Conservation (phyloP, 495 filamentous ascomycete genomes). For the Penicillium coffeae region DNA sequence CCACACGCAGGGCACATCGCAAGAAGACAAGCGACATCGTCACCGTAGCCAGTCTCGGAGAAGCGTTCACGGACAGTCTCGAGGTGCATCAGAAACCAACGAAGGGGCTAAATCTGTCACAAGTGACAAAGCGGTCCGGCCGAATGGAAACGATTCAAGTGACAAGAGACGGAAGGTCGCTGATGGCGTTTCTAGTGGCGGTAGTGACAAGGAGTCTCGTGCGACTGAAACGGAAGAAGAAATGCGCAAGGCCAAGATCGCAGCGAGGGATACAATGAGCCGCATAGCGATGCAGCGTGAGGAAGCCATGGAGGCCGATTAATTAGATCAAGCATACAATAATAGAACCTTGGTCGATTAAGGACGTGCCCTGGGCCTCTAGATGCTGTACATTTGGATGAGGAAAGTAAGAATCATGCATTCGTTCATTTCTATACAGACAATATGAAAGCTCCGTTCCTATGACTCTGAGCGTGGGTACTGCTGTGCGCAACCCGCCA, state of each 20-base stretch:
- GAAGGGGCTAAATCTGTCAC: background rate
- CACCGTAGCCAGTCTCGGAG: conserved; percentile 13
- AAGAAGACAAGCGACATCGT: background rate
- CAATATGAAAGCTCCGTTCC: no score
- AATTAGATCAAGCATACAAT: no score
- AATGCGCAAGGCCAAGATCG: conserved; percentile 36
- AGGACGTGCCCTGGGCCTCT: no score
- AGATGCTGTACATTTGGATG: no score
- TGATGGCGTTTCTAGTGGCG: background rate
- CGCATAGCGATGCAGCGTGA: conserved; percentile 42
- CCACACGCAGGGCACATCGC: background rate
- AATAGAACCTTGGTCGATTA: no score
- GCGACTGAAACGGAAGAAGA: conserved; percentile 10
- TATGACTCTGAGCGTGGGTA: no score
- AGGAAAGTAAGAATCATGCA: no score
- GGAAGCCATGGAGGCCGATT: conserved; percentile 40
- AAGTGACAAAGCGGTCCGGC: background rate
- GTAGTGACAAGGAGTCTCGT: background rate
- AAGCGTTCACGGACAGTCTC: conserved; percentile 12
- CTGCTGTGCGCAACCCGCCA: no score
- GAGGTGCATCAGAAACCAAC: background rate
- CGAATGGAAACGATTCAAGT: background rate
- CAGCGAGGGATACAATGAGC: conserved; percentile 35
- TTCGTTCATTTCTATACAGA: no score
- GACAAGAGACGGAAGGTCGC: background rate